Evolutionary conservation across 2,329 filamentous ascomycete species (phyloP).

Genomic region (Phaeophleospora eucalypticola): DNA sequence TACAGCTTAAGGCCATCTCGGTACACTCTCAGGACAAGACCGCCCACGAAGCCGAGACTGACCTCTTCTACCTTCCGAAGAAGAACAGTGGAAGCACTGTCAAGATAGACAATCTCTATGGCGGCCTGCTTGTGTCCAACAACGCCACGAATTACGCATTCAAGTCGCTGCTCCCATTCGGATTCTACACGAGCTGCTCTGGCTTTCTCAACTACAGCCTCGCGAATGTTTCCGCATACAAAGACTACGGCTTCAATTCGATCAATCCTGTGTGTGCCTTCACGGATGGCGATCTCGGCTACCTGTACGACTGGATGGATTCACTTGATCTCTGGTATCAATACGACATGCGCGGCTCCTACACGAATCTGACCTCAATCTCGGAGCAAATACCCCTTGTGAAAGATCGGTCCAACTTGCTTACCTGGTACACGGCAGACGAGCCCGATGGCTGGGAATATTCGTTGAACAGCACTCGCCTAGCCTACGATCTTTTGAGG

Average conservation of each 20-base stretch:
- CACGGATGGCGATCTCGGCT: constrained; percentile 36
- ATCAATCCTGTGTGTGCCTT: constrained; percentile 44
- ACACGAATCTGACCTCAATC: constrained; percentile 38
- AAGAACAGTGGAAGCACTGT: constrained; percentile 44
- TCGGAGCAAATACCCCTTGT: constrained; percentile 36
- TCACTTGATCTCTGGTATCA: constrained; percentile 43
- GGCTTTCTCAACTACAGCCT: constrained; percentile 33
- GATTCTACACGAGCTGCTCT: constrained; percentile 43
- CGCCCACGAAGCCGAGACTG: constrained; percentile 35
- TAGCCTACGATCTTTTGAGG: constrained; percentile 45
- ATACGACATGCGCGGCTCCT: constrained; percentile 45
- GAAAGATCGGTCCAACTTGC: constrained; percentile 34
- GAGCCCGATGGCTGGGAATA: constrained; percentile 56
- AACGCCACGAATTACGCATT: constrained; percentile 30
- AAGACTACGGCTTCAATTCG: constrained; percentile 45
- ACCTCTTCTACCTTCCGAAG: constrained; percentile 41
- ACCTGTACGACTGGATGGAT: constrained; percentile 44
- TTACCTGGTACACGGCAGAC: constrained; percentile 50
- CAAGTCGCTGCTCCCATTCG: constrained; percentile 44
- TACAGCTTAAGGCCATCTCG: constrained; percentile 31
- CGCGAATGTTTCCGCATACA: constrained; percentile 38
- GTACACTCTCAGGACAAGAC: constrained; percentile 6
- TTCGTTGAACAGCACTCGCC: constrained; percentile 46
- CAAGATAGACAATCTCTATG: constrained; percentile 46
- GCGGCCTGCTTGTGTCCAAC: constrained; percentile 43